These are phyloP conservation scores for Adansonia rubrostipa DNA, from an alignment of 441 rosid genomes.

Conservation along the genomic window DNA sequence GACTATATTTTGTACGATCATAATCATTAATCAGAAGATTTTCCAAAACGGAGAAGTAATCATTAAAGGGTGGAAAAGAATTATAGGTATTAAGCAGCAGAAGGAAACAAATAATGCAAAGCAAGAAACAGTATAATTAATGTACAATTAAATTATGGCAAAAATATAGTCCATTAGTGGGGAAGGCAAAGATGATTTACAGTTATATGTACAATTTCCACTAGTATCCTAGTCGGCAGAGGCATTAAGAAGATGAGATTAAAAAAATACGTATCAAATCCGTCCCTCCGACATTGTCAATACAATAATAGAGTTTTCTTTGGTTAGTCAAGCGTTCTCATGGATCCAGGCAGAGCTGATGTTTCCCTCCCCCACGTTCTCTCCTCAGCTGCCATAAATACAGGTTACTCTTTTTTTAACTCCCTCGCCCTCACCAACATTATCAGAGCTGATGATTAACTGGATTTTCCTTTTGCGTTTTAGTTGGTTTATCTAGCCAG, in stretches of 20 bases:
- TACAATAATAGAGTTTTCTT: constrained; percentile 10
- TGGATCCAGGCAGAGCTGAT: constrained; percentile 4
- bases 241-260: background rate
- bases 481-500: background rate
- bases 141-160: constrained; percentile 11
- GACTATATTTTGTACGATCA: constrained; percentile 25
- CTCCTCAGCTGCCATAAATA: constrained; percentile 24
- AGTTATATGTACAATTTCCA: constrained; percentile 18
- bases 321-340: background rate
- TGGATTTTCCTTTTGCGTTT: background rate
- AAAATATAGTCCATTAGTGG: constrained; percentile 17
- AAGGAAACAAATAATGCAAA: background rate
- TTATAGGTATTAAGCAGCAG: constrained; percentile 6
- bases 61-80: constrained; percentile 29
- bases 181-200: constrained; percentile 22
- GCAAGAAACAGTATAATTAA: background rate
- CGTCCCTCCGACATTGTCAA: constrained; percentile 2
- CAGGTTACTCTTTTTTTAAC: constrained; percentile 15
- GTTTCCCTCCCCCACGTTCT: constrained; percentile 14
- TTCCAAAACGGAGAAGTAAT: constrained; percentile 36
- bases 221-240: constrained; percentile 56
- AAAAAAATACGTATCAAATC: constrained; percentile 7
- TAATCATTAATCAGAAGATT: constrained; percentile 46
- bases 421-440: constrained; percentile 32
- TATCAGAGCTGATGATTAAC: background rate